Base-by-base conservation (phyloP, 345 rosid species). In the Cardamine resedifolia region DNA sequence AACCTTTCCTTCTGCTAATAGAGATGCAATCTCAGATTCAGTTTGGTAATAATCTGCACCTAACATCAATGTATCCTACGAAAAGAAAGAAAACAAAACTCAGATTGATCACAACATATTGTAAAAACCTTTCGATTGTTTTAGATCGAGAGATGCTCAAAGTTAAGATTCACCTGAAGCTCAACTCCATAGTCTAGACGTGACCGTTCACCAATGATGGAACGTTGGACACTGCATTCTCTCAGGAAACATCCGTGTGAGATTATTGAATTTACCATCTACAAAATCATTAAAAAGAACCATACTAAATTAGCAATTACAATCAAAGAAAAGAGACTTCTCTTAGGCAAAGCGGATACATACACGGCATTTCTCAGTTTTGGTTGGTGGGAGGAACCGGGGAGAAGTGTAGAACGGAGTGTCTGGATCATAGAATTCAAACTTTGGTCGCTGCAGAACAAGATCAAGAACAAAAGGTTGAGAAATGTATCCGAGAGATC, bases 31-130 rank as follows among this genome's bases (percentile, higher is more conserved):
- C 69, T 88, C 96, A 15, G 81, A 73, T 77, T 90, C 93, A 0
- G 91, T 88, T 85, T 92, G 83, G 80, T 90, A 92, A 56, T 73
- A 71, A 72, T 92, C 96, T 48, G 96, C 93, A 53, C 96, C 96
- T 88, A 90, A 85, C 96, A 92, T 88, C 86, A 92, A 64, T 0
- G 93, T 87, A 74, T 92, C 96, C 98, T 92, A 14, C 0, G 11
- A 1, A 58, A 44, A 11, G 1, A 45, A 15, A 18, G 4, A 15
- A 56, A 34, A 49, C 9, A 1, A 61, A 57, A 51, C 51, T 58
- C 68, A 38, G 45, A 20, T 58, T 50, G n/a, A 33, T 24, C 18
- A 20, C 18, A 31, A 58, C 30, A 15, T 26, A 48, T 5, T 2
- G 6, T 65, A 34, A 24, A 4, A 23, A 16, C 4, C 0, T 24